Evolutionary conservation across 257 asterid species (phyloP), one percentile per base, ranked within the genome.

Genomic region (Solanum tarapatanum): DNA sequence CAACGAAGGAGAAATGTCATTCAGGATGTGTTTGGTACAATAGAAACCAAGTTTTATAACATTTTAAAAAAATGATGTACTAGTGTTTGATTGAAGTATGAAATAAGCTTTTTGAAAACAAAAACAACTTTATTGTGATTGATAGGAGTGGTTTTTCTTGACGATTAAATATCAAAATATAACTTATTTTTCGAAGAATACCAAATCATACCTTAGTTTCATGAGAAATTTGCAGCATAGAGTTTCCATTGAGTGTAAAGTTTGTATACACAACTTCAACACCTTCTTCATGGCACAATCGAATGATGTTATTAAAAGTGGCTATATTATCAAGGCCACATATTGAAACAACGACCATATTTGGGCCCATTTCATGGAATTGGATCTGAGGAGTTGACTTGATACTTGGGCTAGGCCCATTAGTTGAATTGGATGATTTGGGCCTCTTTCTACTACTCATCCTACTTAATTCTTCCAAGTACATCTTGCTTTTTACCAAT

Each of bases 291-390:
- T 85, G 70, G 37, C 89, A 84, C 36, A 85, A 74, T 5, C 84
- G 23, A 51, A 94, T 84, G 32, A 93, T 90, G 55, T 83, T 75
- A 24, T 82, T 84, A 87, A 94, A 94, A 64, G 14, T 66, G 12
- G 92, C 45, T n/a, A 82, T 82, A 58, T 89, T 89, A 1, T 83
- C 60, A 10, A 92, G 88, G 60, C 90, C 90, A 45, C 8, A 88
- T 2, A 92, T 86, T 43, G 89, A 39, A 51, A 93, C 36, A 17
- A 89, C 88, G 84, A 87, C 88, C 84, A 90, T 69, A 37, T 87
- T 66, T n/a, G 91, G 92, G 5, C 92, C 92, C 92, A 94, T 88
- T 17, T 94, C 89, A 8, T 91, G 95, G 86, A 92, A 51, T 89
- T 93, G 89, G 64, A 92, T 33, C 60, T 68, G 33, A n/a, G 92